Percentiles rank a stretch among this genome's conserved stretches.
phyloP scores from a whole-genome alignment of 805 yeast genomes.

The Candida coleopterorum region DNA sequence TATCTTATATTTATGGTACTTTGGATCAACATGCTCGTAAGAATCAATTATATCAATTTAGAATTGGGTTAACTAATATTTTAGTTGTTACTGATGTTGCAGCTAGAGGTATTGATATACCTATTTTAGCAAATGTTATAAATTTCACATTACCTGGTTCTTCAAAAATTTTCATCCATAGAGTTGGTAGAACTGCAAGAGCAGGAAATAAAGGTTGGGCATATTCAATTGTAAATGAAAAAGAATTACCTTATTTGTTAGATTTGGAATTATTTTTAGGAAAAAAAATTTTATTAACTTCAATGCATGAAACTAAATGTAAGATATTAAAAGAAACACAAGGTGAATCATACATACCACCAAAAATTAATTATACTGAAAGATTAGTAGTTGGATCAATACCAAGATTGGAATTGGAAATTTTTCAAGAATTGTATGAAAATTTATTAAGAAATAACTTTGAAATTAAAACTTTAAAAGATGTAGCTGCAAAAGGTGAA shows the following conservation, averaged over 20 bases:
- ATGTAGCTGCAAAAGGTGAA: conserved; percentile 84
- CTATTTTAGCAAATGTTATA: conserved; percentile 89
- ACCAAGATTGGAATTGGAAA: conserved; percentile 71
- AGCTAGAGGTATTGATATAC: conserved; percentile 98
- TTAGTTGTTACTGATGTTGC: conserved; percentile 97
- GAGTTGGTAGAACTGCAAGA: conserved; percentile 99
- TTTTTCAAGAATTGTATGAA: conserved; percentile 65
- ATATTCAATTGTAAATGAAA: conserved; percentile 77
- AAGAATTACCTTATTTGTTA: conserved; percentile 82
- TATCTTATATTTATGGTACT: conserved; percentile 88
- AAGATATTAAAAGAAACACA: conserved; percentile 46
- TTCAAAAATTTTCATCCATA: conserved; percentile 89
- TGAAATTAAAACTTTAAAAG: conserved; percentile 60
- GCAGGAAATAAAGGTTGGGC: conserved; percentile 99
- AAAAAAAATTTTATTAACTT: conserved; percentile 65
- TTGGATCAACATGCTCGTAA: conserved; percentile 93
- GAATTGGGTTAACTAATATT: conserved; percentile 78
- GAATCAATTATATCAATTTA: conserved; percentile 78
- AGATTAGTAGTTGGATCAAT: conserved; percentile 78
- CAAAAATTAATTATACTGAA: conserved; percentile 65
- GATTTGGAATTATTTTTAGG: conserved; percentile 91
- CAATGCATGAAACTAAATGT: conserved; percentile 62
- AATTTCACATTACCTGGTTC: conserved; percentile 88
- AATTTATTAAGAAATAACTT: conserved; percentile 56
- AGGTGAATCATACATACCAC: conserved; percentile 41